Evolutionary conservation across 1,284 basidiomycete species (phyloP).

Genomic region (Boletus sp.): DNA sequence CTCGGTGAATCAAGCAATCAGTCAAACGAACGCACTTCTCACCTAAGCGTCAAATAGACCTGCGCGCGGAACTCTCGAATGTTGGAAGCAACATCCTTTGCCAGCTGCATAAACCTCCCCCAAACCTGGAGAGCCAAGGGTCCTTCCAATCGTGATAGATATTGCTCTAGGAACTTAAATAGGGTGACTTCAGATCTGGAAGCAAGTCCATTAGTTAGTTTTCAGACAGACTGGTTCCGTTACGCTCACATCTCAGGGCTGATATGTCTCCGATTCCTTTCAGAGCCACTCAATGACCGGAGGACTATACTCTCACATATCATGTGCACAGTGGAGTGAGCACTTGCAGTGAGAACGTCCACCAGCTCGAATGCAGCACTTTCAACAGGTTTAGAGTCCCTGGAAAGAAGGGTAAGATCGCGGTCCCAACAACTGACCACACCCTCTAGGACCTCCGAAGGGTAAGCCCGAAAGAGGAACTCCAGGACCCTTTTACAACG

Average conservation of each 20-base stretch:
- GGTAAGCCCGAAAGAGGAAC: conserved; percentile 81
- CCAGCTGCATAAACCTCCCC: conserved; percentile 77
- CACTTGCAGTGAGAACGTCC: conserved; percentile 82
- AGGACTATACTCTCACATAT: conserved; percentile 81
- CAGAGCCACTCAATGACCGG: conserved; percentile 55
- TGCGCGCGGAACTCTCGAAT: conserved; percentile 69
- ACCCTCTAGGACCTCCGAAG: conserved; percentile 82
- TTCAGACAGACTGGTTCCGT: background rate
- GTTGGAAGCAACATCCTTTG: conserved; percentile 75
- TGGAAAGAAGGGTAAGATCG: conserved; percentile 49
- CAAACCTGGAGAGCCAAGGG: conserved; percentile 92
- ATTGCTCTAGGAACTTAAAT: conserved; percentile 89
- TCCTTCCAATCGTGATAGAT: conserved; percentile 84
- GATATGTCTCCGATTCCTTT: conserved; percentile 61
- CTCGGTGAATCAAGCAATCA: conserved; percentile 20
- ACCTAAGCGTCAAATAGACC: conserved; percentile 79
- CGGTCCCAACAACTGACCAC: conserved; percentile 81
- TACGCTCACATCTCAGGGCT: conserved; percentile 67
- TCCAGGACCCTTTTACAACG: conserved; percentile 83
- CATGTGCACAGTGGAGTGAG: conserved; percentile 89
- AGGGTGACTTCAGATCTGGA: conserved; percentile 66
- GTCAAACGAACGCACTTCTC: conserved; percentile 21
- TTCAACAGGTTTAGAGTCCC: conserved; percentile 46
- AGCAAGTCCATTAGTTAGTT: conserved; percentile 11
- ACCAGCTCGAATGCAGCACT: conserved; percentile 80